Conservation (phyloP, 192 early-diverging fungal genomes). For the Funneliformis geosporum region DNA sequence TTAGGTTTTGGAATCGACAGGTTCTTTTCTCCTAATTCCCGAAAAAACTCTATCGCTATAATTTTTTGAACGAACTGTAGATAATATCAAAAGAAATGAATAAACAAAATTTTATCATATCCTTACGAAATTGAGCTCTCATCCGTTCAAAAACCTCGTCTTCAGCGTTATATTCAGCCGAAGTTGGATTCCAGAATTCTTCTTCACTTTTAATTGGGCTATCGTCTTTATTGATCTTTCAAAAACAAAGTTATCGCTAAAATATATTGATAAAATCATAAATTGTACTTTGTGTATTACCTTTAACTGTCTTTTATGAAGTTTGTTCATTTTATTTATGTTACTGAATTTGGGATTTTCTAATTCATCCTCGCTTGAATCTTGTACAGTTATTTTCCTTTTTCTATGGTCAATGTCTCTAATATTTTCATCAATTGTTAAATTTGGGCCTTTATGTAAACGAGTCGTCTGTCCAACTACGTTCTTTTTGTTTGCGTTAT, state of each 20-base stretch:
- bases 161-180: not conserved
- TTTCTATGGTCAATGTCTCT: not conserved
- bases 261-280: not conserved
- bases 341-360: not conserved
- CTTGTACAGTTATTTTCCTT: not conserved
- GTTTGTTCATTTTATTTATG: not conserved
- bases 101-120: not conserved
- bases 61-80: not conserved
- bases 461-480: not conserved
- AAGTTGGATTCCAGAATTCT: conserved; percentile 12
- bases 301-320: no score
- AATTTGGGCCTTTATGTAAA: not conserved
- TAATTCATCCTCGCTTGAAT: not conserved
- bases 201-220: conserved; percentile 6
- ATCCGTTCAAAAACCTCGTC: not conserved
- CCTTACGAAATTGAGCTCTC: not conserved
- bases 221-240: not conserved
- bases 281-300: not conserved
- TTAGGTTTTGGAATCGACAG: not conserved
- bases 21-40: not conserved
- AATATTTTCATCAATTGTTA: not conserved
- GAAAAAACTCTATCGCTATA: not conserved
- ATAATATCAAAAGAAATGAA: not conserved
- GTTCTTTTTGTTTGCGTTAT: not conserved
- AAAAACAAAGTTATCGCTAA: not conserved